Evolutionary conservation across 768 basidiomycete genomes (phyloP), one percentile per base, ranked within the genome.

Genomic region (Epithele typhae): DNA sequence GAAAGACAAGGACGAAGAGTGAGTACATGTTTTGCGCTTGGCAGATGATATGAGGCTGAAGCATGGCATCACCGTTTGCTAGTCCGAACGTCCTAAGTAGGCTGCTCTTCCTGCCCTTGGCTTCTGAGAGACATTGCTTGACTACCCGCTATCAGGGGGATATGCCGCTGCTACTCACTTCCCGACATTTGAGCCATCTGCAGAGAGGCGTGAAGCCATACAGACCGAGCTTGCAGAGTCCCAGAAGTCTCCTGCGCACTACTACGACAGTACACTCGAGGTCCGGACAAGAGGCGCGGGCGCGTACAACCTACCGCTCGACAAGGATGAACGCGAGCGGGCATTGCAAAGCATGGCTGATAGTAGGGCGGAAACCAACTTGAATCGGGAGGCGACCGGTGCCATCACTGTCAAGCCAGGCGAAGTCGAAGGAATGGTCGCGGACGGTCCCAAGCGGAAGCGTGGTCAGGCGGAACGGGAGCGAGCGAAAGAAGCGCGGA

Each of bases 251-350:
- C 72, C 77, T 10, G 65, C 74, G 3, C 92, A 96, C 64, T 99
- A 91, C 61, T 89, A 97, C 61, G 81, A 1, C 91, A 87, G 67
- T 96, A 95, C 64, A 87, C 90, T 61, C 94, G 98, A 65, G 90
- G 91, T 11, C 76, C 63, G 3, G 92, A 96, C 56, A 90, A 92
- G 58, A 87, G 88, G 53, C 79, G 77, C 23, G 74, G 96, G 35
- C 69, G 68, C 53, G 69, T 71, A 32, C 9, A 32, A 32, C 30
- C 15, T 15, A 15, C 35, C 8, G 35, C 35, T 8, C 40, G 84
- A 97, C 63, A 89, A 94, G 91, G 89, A 89, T 46, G 87, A 87
- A 45, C 69, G 98, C 11, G 14, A 30, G 27, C 27, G 27, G n/a
- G n/a, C n/a, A n/a, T n/a, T n/a, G n/a, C n/a, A n/a, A n/a, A n/a